phyloP scores from a whole-genome alignment of 108 stramenopile genomes.

The Fragilaria crotonensis region DNA sequence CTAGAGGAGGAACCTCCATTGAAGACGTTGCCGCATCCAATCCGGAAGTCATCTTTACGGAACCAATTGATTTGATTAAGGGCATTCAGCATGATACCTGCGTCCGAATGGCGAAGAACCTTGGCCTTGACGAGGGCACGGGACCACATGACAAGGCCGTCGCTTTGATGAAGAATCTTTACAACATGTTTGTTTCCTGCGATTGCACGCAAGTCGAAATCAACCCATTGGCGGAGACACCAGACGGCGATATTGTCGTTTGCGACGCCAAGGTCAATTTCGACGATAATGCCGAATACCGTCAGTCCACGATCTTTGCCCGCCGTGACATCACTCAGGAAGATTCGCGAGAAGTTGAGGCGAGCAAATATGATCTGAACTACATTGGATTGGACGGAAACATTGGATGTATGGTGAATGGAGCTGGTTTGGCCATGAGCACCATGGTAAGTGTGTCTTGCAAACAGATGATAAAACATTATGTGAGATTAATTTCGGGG shows the following conservation, averaged over 20 bases:
- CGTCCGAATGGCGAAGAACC: conserved; percentile 42
- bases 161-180: conserved; percentile 66
- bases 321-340: conserved; percentile 75
- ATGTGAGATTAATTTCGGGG: too few relatives aligned
- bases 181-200: conserved; percentile 60
- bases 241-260: conserved; percentile 55
- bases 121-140: conserved; percentile 36
- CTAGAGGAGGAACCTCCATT: conserved; percentile 76
- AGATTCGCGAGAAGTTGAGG: conserved; percentile 81
- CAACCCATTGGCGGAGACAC: conserved; percentile 85
- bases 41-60: conserved; percentile 66
- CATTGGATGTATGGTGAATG: conserved; percentile 98
- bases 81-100: conserved; percentile 63
- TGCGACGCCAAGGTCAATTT: conserved; percentile 91
- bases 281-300: conserved; percentile 84
- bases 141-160: conserved; percentile 33
- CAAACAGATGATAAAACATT: too few relatives aligned
- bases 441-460: conserved; percentile 52
- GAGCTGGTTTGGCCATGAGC: conserved; percentile 93
- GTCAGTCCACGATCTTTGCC: conserved; percentile 71
- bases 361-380: conserved; percentile 83
- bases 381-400: conserved; percentile 96
- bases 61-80: conserved; percentile 68
- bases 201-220: conserved; percentile 93
- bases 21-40: conserved; percentile 76